phyloP scores from a whole-genome alignment of 768 basidiomycete genomes.

The Phlebiopsis gigantea region DNA sequence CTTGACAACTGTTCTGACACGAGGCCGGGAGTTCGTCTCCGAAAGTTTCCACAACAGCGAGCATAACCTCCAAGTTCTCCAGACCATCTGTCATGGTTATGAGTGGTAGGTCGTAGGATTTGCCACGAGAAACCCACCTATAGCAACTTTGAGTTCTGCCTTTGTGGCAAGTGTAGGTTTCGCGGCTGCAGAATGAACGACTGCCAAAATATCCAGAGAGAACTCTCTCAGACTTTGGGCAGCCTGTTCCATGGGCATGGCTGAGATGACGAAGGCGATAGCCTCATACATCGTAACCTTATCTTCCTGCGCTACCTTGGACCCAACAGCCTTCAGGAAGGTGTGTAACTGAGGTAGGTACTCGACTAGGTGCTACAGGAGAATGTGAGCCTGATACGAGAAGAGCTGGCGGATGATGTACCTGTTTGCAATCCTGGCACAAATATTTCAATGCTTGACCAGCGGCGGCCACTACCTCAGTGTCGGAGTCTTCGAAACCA shows the following conservation, averaged over 20 bases:
- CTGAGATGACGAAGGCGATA: slow-evolving; percentile 90
- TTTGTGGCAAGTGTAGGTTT: slow-evolving; percentile 55
- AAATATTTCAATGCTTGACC: slow-evolving; percentile 95
- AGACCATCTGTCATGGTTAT: slow-evolving; percentile 55
- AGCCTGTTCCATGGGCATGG: slow-evolving; percentile 87
- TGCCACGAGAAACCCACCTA: slow-evolving; percentile 50
- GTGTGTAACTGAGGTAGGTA: slow-evolving; percentile 89
- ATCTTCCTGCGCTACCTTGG: slow-evolving; percentile 81
- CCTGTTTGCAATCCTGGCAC: slow-evolving; percentile 93
- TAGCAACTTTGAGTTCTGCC: slow-evolving; percentile 62
- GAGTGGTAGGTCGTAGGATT: background rate
- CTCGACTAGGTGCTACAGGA: slow-evolving; percentile 74
- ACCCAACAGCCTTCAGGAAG: slow-evolving; percentile 76
- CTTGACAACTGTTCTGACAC: slow-evolving; percentile 73
- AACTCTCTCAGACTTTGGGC: slow-evolving; percentile 86
- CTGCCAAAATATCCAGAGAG: slow-evolving; percentile 74
- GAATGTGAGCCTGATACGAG: background rate
- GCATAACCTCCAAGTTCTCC: slow-evolving; percentile 91
- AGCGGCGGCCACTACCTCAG: slow-evolving; percentile 87
- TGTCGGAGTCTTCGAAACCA: slow-evolving; percentile 79
- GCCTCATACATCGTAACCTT: slow-evolving; percentile 91
- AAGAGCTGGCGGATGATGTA: slow-evolving; percentile 23
- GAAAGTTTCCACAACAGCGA: slow-evolving; percentile 75
- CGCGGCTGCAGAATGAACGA: slow-evolving; percentile 59
- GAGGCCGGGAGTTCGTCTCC: slow-evolving; percentile 76